Base-by-base conservation (phyloP, 371 early-diverging fungal species). In the Apophysomyces variabilis region DNA sequence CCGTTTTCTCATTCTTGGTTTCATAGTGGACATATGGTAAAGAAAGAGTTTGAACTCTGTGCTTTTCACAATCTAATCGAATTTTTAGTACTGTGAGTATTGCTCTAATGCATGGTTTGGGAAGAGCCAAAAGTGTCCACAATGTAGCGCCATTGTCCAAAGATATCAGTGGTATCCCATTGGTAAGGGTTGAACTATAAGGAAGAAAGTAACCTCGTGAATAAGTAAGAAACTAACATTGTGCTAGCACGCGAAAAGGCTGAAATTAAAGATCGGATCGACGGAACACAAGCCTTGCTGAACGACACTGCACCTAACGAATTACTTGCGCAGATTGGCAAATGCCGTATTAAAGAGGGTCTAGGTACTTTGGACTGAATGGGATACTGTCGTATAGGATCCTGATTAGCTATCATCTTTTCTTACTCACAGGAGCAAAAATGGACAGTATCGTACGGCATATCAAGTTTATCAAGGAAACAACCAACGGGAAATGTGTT, bases 371-470 rank as follows among this genome's bases (percentile, higher is more conserved):
- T 18, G 44, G 57, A 16, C 7, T 6, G 13, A 21, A 58, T 21
- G 32, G 18, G 26, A 58, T 35, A 37, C 36, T 5, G 67, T 11
- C 13, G 35, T 21, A 38, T 11, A 59, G 18, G 7, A 26, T 60
- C 9, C 56, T 38, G 41, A 46, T 12, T 35, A 41, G 41, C 41
- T 66, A 8, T 13, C 12, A 38, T 41, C 38, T 57, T 7, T 65
- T 38, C 13, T 36, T 58, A 43, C 12, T 65, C 35, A 37, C 46
- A 70, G 80, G 80, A 6, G 75, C 79, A 14, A 92, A 92, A 66
- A 66, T 90, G 13, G 91, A 92, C 67, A 78, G 80, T 38, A 80
- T 92, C 43, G 69, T 89, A 9, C 77, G 83, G 12, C 91, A 90
- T 65, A 80, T 92, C 26, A 64, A 79, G 12, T 75, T 78, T 54